Evolutionary conservation across 768 basidiomycete species (phyloP).

Genomic region (Xanthoconium stramineum): DNA sequence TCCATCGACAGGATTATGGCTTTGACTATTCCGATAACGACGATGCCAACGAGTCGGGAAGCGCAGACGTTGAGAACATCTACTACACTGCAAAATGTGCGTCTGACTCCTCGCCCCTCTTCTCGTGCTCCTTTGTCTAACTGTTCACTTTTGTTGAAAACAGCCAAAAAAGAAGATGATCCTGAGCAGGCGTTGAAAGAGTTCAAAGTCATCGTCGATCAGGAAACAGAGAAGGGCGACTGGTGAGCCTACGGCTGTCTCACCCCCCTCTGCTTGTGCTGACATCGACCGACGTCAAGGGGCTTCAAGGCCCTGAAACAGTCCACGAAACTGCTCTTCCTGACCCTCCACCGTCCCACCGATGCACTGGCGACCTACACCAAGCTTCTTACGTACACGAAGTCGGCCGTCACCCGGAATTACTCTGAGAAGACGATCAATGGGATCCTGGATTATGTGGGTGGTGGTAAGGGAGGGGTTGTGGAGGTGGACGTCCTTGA

Average conservation of each 20-base stretch:
- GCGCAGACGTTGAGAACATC: conserved; percentile 93
- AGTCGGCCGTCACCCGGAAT: conserved; percentile 91
- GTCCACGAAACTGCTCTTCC: conserved; percentile 89
- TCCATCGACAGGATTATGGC: conserved; percentile 71
- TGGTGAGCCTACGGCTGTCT: conserved; percentile 53
- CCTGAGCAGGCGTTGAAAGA: conserved; percentile 90
- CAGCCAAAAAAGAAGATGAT: conserved; percentile 92
- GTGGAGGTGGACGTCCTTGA: conserved; percentile 86
- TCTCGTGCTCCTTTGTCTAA: background rate
- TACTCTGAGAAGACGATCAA: conserved; percentile 99
- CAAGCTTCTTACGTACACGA: conserved; percentile 87
- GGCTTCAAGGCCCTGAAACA: conserved; percentile 99
- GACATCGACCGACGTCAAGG: conserved; percentile 44
- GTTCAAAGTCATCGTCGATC: conserved; percentile 83
- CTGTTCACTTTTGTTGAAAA: background rate
- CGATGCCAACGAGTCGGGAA: conserved; percentile 74
- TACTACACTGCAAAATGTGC: conserved; percentile 97
- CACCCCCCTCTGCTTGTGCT: background rate
- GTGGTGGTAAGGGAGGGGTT: conserved; percentile 76
- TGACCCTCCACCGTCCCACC: conserved; percentile 70
- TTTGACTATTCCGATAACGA: conserved; percentile 96
- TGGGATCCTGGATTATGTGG: conserved; percentile 96
- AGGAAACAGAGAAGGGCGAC: conserved; percentile 90
- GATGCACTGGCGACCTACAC: conserved; percentile 87
- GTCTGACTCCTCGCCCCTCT: conserved; percentile 24